These are phyloP conservation scores for Mycena citricolor DNA, from an alignment of 1,284 basidiomycete species.

Conservation along the genomic window DNA sequence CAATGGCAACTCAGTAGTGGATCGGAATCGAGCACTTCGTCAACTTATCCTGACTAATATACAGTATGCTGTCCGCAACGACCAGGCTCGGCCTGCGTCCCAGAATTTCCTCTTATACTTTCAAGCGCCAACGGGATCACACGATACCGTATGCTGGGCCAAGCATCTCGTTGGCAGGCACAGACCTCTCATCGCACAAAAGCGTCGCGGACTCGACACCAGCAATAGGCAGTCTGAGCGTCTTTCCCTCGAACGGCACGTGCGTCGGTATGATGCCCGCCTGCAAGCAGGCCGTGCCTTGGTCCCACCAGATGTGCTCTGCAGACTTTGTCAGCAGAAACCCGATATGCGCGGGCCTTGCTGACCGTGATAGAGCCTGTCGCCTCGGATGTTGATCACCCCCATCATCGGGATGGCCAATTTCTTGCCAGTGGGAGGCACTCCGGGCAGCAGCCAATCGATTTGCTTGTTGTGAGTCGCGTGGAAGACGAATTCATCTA, in stretches of 20 bases:
- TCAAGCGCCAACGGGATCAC: too few relatives aligned
- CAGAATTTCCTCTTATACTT: too few relatives aligned
- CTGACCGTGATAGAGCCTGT: constrained; percentile 47
- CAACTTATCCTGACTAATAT: too few relatives aligned
- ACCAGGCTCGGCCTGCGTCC: too few relatives aligned
- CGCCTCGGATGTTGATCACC: constrained; percentile 56
- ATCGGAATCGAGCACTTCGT: too few relatives aligned
- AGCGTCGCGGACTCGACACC: constrained; percentile 40
- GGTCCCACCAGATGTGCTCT: constrained; percentile 56
- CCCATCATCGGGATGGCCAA: constrained; percentile 53
- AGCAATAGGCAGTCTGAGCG: constrained; percentile 41
- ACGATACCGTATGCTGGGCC: constrained; percentile 23
- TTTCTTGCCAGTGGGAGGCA: constrained; percentile 50
- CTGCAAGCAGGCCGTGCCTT: constrained; percentile 43
- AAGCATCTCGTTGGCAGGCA: constrained; percentile 44
- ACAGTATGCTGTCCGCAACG: too few relatives aligned
- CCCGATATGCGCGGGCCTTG: not conserved
- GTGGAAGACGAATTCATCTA: constrained; percentile 49
- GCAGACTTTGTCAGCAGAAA: not conserved
- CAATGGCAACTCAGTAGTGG: too few relatives aligned
- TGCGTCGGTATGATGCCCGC: constrained; percentile 41
- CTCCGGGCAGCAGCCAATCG: constrained; percentile 49
- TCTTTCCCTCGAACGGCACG: constrained; percentile 30
- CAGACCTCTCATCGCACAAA: constrained; percentile 40
- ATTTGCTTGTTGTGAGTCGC: constrained; percentile 46